phyloP scores from a whole-genome alignment of 2,329 filamentous ascomycete species.

The Apiospora kogelbergensis region DNA sequence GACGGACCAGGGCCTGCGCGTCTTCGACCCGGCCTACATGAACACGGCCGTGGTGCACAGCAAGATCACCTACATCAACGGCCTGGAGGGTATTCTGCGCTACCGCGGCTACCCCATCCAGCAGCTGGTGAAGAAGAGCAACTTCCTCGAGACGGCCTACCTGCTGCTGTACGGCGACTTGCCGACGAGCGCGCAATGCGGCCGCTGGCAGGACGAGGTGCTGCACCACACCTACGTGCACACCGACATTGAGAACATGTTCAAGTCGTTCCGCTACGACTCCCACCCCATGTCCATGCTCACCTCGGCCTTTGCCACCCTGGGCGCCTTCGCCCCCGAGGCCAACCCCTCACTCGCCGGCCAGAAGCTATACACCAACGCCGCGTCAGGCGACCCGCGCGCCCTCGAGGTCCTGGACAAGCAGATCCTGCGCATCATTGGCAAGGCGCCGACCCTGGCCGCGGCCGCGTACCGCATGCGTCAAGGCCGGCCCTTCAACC shows the following conservation, averaged over 20 bases:
- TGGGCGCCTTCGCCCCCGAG: conserved; percentile 50
- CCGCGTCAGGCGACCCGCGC: conserved; percentile 39
- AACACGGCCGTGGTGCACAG: conserved; percentile 52
- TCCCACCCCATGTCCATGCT: conserved; percentile 54
- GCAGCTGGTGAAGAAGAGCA: conserved; percentile 48
- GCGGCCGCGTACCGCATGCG: conserved; percentile 54
- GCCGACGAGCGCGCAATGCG: conserved; percentile 41
- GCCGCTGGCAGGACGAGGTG: conserved; percentile 45
- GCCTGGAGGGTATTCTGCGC: conserved; percentile 49
- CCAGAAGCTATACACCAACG: conserved; percentile 49
- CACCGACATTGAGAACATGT: conserved; percentile 49
- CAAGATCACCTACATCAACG: conserved; percentile 53
- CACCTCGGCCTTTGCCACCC: conserved; percentile 48
- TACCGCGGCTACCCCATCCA: conserved; percentile 54
- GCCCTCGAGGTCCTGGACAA: conserved; percentile 47
- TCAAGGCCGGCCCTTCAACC: conserved; percentile 50
- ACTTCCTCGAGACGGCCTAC: conserved; percentile 50
- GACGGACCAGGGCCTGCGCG: conserved; percentile 47
- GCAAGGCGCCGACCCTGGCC: conserved; percentile 50
- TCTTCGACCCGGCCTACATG: conserved; percentile 53
- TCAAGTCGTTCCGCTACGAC: conserved; percentile 51
- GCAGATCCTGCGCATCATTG: conserved; percentile 52
- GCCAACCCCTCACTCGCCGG: conserved; percentile 50
- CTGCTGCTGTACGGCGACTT: conserved; percentile 53
- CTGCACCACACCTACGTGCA: conserved; percentile 52